Evolutionary conservation across 176 grass and related monocot species (phyloP), one percentile per base, ranked within the genome.

Genomic region (Oryza meridionalis): DNA sequence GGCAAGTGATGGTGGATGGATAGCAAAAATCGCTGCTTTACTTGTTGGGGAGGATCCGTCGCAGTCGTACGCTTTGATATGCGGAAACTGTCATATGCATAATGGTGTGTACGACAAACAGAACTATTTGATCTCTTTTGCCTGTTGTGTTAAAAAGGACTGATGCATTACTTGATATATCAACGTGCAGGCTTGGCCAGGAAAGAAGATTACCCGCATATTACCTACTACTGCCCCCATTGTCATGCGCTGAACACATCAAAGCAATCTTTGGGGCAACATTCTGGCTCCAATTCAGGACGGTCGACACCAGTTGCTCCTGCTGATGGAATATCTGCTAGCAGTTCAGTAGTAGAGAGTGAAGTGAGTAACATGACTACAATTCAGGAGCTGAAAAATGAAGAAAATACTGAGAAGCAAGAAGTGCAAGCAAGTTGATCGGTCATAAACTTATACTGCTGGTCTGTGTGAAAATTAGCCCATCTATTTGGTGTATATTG

Each of bases 61-160:
- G 25, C 96, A 99, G 13, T 94, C 93, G 0, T 99, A 99, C 25
- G 96, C 96, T 66, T 90, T 99, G 76, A 99, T 99, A 51, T 99
- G 96, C 89, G 93, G 96, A 35, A 96, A 90, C 73, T 99, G 96
- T 75, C 86, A 86, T 84, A 96, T 99, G 96, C 96, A 99, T 82
- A 99, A 99, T 82, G 96, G 96, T 98, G 32, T 2, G 89, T 77
- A 31, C 27, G 51, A 68, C 76, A 32, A 74, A 85, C 21, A 40
- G 46, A 66, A 33, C 35, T 69, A 51, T 49, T 49, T 63, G 3
- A 61, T 49, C 38, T 40, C 35, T 73, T 81, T 88, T 11, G 71
- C 12, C 35, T 80, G 19, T 25, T 80, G 0, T 17, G 4, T 73
- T 37, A 5, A 25, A 45, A 29, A 40, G 6, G 66, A 35, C 5